phyloP scores from a whole-genome alignment of 2,329 filamentous ascomycete species.

The Fusarium metavorans region DNA sequence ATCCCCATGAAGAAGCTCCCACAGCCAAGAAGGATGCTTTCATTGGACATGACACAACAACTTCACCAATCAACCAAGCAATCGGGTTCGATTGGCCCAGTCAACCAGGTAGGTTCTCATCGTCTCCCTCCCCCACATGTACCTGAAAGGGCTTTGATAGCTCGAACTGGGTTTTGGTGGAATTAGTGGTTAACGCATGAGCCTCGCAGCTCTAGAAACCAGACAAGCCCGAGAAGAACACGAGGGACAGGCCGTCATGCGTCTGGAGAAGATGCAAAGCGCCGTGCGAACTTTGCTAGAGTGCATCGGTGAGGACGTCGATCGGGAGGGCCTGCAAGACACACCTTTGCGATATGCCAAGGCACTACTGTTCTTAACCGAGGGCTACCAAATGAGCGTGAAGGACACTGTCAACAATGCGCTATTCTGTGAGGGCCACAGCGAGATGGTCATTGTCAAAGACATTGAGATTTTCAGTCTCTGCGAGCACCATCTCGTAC shows the following conservation, averaged over 20 bases:
- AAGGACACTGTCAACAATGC: slow-evolving; percentile 91
- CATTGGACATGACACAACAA: not conserved
- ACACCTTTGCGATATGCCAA: slow-evolving; percentile 92
- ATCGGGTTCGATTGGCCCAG: not conserved
- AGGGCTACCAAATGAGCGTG: slow-evolving; percentile 96
- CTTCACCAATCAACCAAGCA: not conserved
- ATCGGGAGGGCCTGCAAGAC: slow-evolving; percentile 73
- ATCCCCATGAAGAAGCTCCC: not conserved
- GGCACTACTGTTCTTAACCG: slow-evolving; percentile 94
- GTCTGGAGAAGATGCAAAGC: slow-evolving; percentile 69
- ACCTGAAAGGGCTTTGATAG: not conserved
- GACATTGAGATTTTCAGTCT: slow-evolving; percentile 93
- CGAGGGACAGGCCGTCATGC: slow-evolving; percentile 54
- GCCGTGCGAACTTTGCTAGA: slow-evolving; percentile 76
- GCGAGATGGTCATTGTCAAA: slow-evolving; percentile 97
- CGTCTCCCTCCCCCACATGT: not conserved
- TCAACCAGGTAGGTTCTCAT: not conserved
- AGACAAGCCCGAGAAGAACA: slow-evolving; percentile 62
- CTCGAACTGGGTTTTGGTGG: not conserved
- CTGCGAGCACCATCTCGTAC: slow-evolving; percentile 97
- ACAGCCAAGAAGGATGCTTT: not conserved
- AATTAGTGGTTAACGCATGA: not conserved
- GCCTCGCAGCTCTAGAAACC: not conserved
- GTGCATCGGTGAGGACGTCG: slow-evolving; percentile 76
- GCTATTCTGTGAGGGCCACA: slow-evolving; percentile 95